Evolutionary conservation across 2,329 filamentous ascomycete species (phyloP), one percentile per base, ranked within the genome.

Genomic region (Balansia obtecta): DNA sequence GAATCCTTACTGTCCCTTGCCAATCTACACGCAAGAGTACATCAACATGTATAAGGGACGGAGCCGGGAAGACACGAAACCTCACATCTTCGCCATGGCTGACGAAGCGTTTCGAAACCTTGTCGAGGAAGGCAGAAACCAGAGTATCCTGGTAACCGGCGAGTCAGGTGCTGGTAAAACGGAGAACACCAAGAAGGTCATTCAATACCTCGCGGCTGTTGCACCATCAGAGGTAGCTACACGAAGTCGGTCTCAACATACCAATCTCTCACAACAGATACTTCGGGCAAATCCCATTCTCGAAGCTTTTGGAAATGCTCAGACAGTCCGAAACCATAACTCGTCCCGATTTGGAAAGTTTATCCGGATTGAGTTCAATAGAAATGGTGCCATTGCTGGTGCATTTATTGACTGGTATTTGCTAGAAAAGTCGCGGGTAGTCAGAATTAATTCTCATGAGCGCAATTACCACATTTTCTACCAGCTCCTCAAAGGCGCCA

Each of bases 391-490:
- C 50, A 98, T 98, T 57, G 86, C 86, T 4, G 94, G 94, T 37
- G 93, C 93, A 20, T 96, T 89, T 69, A 97, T 98, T 57, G 90
- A 98, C 65, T 98, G 93, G 93, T 98, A 97, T 67, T 75, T 98
- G 0, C 73, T 98, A 13, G 93, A 98, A 63, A 98, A 98, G 68
- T 98, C 93, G n/a, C 81, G 93, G 58, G 93, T 98, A 8, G 91
- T 98, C 18, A 84, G 83, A 41, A 80, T 95, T 54, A 95, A 94
- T 61, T 64, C 79, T 0, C 86, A 88, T 51, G 93, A 98, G 70
- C 82, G 93, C 49, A 98, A 94, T 61, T 98, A 98, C 64, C 93
- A 98, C 65, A 76, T 98, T 50, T 98, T 98, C 66, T 98, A 98
- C 63, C 94, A 98, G 67, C 76, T 98, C 15, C 73, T 98, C 4